A percentile compares a stretch with the other conserved stretches of the same genome.
Evolutionary conservation across 371 early-diverging fungal genomes (phyloP).

Genomic region (Phascolomyces articulosus): DNA sequence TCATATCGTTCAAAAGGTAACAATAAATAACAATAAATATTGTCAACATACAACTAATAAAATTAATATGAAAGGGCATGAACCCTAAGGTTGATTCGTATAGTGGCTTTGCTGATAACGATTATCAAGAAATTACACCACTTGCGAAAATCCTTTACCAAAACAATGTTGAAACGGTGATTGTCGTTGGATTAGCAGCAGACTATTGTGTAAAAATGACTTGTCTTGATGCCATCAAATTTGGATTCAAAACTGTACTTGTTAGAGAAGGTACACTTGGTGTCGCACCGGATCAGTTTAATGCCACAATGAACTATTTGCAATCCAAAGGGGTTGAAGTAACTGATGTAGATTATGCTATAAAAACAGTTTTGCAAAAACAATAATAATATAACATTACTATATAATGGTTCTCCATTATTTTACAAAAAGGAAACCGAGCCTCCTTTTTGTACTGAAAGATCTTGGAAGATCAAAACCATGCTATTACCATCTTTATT

Average conservation of each 20-base stretch:
- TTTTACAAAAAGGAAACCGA: too few relatives aligned
- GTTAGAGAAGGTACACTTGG: conserved; percentile 36
- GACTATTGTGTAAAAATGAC: conserved; percentile 52
- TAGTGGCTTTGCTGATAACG: conserved; percentile 47
- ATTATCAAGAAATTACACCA: conserved; percentile 36
- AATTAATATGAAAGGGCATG: conserved; percentile 18
- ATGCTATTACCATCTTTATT: too few relatives aligned
- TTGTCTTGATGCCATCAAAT: conserved; percentile 44
- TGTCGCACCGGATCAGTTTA: conserved; percentile 23
- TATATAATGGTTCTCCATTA: too few relatives aligned
- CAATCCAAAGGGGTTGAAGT: conserved; percentile 30
- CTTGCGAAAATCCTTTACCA: conserved; percentile 40
- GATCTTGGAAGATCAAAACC: too few relatives aligned
- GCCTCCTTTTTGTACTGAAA: too few relatives aligned
- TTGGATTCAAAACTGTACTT: conserved; percentile 45
- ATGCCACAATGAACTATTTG: conserved; percentile 21
- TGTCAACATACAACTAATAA: background rate
- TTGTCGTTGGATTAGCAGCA: conserved; percentile 41
- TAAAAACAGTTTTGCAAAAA: background rate
- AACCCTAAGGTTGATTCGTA: conserved; percentile 46
- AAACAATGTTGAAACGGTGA: conserved; percentile 30
- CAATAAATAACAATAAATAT: background rate
- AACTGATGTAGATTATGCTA: background rate
- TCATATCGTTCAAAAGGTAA: conserved; percentile 28
- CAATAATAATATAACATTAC: background rate